Evolutionary conservation across 1,284 basidiomycete genomes (phyloP), one percentile per base, ranked within the genome.

Genomic region (Cystobasidiaceae sp.): DNA sequence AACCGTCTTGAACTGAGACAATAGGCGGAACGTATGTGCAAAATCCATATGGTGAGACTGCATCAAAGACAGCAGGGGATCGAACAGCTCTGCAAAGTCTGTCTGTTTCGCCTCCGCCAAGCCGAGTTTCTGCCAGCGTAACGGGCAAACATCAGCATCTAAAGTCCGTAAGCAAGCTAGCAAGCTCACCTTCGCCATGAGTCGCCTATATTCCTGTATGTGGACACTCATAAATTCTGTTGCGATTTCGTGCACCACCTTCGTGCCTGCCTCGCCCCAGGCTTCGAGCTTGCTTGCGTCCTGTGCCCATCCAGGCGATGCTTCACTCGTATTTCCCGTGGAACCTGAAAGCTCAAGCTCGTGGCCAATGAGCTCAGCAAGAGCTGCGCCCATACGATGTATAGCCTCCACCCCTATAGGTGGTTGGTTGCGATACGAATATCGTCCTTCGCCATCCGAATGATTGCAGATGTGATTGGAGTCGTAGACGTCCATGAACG

Each of bases 391-490:
- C 3, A 94, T 81, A 15, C 88, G 84, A 52, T 85, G 84, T 11
- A 93, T 80, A 1, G 90, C 90, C 72, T 84, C 94, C 11, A 89
- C 73, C 60, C 87, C 76, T 66, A 78, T 77, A 27, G 76, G 76
- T 30, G 81, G 80, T 56, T 77, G 74, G 57, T 74, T 72, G 58
- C 37, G 69, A 48, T 68, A 75, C 66, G 32, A 72, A 74, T 97
- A 98, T 44, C 93, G 81, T 0, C 93, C 93, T 59, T 82, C 81
- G 30, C 85, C 84, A 74, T 98, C 94, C 0, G 86, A 86, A 75
- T 97, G 93, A 74, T 97, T 97, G 81, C 93, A 97, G 65, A 97
- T 89, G 73, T 94, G 91, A 57, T 82, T 80, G 0, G 84, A 76
- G 73, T 46, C 48, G 71, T 86, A 93, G 2, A 90, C 83, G 72